Conservation (phyloP, 495 filamentous ascomycete genomes). For the Pyrenula aspistea region DNA sequence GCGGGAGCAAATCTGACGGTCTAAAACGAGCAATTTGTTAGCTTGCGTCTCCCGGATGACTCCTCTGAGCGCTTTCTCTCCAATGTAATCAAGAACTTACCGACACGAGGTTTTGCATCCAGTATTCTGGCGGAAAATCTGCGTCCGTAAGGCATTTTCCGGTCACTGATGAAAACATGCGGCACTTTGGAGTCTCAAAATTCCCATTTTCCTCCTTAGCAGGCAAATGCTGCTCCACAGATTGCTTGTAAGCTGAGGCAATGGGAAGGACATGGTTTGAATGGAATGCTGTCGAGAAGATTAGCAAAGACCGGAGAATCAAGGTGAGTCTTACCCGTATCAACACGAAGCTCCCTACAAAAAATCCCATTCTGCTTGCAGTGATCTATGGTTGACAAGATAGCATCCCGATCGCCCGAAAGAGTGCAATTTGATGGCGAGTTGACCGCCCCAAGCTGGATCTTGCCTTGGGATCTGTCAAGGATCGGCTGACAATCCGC, state of each 20-base stretch:
- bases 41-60: too few relatives aligned
- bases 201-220: neutral
- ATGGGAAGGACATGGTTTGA: slow-evolving; percentile 38
- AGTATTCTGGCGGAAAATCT: slow-evolving; percentile 22
- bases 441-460: slow-evolving; percentile 10
- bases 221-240: slow-evolving; percentile 1
- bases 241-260: slow-evolving; percentile 25
- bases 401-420: slow-evolving; percentile 2
- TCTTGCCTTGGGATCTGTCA: neutral
- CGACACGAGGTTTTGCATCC: slow-evolving; percentile 41
- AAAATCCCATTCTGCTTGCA: slow-evolving; percentile 24
- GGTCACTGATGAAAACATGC: neutral
- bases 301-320: neutral
- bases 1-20: slow-evolving; percentile 13
- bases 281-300: slow-evolving; percentile 22
- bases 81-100: slow-evolving; percentile 40
- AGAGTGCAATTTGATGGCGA: slow-evolving; percentile 10
- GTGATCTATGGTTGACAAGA: slow-evolving; percentile 6
- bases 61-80: too few relatives aligned
- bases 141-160: neutral
- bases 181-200: neutral
- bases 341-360: neutral
- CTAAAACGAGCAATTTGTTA: too few relatives aligned
- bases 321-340: neutral
- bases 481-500: slow-evolving; percentile 1